These are phyloP conservation scores for Eucalyptus pauciflora DNA, from an alignment of 345 rosid genomes.

Conservation along the genomic window DNA sequence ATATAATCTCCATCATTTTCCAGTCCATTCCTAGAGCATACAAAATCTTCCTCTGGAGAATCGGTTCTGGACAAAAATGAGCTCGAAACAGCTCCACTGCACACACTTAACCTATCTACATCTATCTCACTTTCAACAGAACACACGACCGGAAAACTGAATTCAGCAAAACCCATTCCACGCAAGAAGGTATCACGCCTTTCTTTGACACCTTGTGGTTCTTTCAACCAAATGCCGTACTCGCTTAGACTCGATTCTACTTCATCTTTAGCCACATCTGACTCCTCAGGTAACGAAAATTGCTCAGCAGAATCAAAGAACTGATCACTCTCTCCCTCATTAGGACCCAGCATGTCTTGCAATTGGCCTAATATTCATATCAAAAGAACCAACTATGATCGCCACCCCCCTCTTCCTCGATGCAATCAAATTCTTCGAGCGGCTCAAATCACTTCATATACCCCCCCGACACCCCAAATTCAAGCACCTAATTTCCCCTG, in stretches of 20 bases:
- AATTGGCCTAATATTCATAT: conserved; percentile 19
- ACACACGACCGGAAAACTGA: neutral
- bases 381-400: neutral
- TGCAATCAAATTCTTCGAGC: conserved; percentile 5
- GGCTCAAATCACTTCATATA: neutral
- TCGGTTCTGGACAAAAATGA: conserved; percentile 1
- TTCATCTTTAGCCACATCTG: conserved; percentile 10
- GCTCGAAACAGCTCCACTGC: conserved; percentile 33
- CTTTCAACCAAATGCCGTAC: conserved; percentile 47
- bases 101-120: conserved; percentile 28
- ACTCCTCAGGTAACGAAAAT: conserved; percentile 13
- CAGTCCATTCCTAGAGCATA: conserved; percentile 24
- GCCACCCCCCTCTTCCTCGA: neutral
- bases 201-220: conserved; percentile 54
- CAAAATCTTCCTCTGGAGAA: conserved; percentile 4
- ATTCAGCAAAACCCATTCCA: conserved; percentile 36
- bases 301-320: conserved; percentile 63
- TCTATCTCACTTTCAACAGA: neutral
- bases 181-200: conserved; percentile 44
- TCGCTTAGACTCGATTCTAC: neutral
- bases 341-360: conserved; percentile 35
- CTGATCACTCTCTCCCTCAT: conserved; percentile 29
- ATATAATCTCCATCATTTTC: conserved; percentile 20
- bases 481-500: neutral
- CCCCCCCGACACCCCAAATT: neutral